Evolutionary conservation across 352 stramenopile genomes (phyloP).

Genomic region (Phytophthora parvispora): DNA sequence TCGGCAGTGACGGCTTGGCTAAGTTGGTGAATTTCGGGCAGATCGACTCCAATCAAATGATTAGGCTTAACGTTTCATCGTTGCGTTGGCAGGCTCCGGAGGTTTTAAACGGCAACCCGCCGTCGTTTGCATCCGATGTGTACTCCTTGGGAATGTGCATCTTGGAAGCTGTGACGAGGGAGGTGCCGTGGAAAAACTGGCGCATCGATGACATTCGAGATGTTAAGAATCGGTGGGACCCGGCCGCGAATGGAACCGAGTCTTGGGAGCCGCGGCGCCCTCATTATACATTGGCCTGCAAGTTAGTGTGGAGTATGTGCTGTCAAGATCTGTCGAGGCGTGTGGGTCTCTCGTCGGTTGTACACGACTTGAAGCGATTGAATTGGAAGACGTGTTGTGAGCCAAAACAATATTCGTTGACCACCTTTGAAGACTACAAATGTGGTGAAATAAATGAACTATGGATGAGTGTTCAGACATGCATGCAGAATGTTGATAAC

Average conservation of each 20-base stretch:
- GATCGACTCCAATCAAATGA: not conserved
- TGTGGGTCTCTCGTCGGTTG: too few relatives aligned
- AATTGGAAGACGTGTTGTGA: too few relatives aligned
- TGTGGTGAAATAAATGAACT: not conserved
- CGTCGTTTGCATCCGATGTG: slow-evolving; percentile 8
- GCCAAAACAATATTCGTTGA: not conserved
- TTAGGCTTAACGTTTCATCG: not conserved
- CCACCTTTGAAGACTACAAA: not conserved
- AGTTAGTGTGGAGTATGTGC: slow-evolving; percentile 13
- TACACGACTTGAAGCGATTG: not conserved
- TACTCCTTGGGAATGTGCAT: slow-evolving; percentile 30
- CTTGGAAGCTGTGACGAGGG: slow-evolving; percentile 11
- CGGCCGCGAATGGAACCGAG: not conserved
- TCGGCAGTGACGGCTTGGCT: slow-evolving; percentile 18
- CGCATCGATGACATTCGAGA: not conserved
- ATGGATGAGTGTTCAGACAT: not conserved
- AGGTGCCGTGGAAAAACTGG: slow-evolving; percentile 6
- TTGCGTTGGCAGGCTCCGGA: slow-evolving; percentile 19
- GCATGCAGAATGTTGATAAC: not conserved
- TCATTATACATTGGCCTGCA: not conserved
- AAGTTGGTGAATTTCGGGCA: slow-evolving; percentile 40
- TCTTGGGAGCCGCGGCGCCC: not conserved
- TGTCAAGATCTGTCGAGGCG: too few relatives aligned
- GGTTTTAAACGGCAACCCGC: not conserved
- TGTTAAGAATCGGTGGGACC: not conserved